Base-by-base conservation (phyloP, 495 filamentous ascomycete species). In the Penicillium bialowiezense region DNA sequence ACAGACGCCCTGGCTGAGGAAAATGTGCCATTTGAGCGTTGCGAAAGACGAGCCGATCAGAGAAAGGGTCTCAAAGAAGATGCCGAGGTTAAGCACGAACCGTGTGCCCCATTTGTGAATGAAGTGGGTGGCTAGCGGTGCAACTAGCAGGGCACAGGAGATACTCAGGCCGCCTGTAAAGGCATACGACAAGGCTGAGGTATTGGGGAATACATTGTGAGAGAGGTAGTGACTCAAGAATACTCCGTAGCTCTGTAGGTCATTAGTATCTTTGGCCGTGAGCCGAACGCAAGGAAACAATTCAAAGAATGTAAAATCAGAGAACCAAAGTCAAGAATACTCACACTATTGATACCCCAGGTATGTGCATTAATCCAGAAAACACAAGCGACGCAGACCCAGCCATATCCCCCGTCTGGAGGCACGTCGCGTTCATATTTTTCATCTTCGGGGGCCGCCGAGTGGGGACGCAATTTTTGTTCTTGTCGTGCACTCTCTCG, bases 111-210 rank as follows among this genome's bases (percentile, higher is more conserved):
- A 78, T 18, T 58, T 34, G 10, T 80, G 78, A 29, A 77, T 78
- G 35, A 81, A 67, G 21, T 76, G 67, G 2, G 84, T 89, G 18
- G 79, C 84, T n/a, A 84, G 24, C 1, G 86, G 86, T 10, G 85
- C 82, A 12, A 83, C 72, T 5, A 88, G 60, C 39, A 89, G 73
- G 7, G 84, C 78, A 64, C 71, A 73, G 8, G 84, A 85, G 7
- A 86, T 79, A 23, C 82, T 86, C 1, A 90, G 63, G 7, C 87
- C 87, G 13, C 87, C 87, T 4, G 88, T 81, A 54, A 89, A 89
- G 36, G 87, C 87, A 55, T 83, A 91, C 8, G 78, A 71, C 3
- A 87, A 64, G 0, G 76, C 68, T 2, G 76, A 81, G 5, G 82
- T 75, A 7, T 75, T 78, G 0, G 79, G 79, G 50, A 84, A 87